Evolutionary conservation across 495 filamentous ascomycete species (phyloP), one percentile per base, ranked within the genome.

Genomic region (Hypoxylon rickii): DNA sequence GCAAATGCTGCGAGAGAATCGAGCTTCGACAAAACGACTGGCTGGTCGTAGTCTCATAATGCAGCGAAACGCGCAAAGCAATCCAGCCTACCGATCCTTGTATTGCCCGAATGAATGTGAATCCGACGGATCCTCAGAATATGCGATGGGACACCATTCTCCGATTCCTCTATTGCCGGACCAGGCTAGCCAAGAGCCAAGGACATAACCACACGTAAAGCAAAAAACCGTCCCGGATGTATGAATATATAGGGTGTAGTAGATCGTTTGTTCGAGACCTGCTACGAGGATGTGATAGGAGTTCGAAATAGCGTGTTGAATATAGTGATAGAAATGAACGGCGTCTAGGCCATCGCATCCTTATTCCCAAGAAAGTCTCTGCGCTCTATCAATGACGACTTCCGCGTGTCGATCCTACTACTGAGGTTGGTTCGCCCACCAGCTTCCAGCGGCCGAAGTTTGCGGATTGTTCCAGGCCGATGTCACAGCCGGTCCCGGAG

Each of bases 381-480:
- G 34, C n/a, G 16, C 29, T 31, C 22, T 3, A 16, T 10, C 6
- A 13, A 7, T 29, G 8, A 6, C 1, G 16, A 24, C 10, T 16
- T 17, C 39, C n/a, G 3, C 12, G 26, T 13, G 2, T 8, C 4
- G 3, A 33, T 13, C 49, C 19, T 18, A 47, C 63, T 54, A 76
- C 53, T 78, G 73, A 63, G 73, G 78, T 63, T 75, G 71, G 48
- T 76, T 75, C 0, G 71, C 38, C 77, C 77, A 79, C 76, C 75
- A 78, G 46, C 65, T 68, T 16, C 67, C 64, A 7, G 68, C 65
- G 31, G 70, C 61, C 13, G 56, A 44, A 6, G 55, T 66, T 57
- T 73, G 76, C 44, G 72, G 70, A 41, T 73, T 73, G 19, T 71
- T 70, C 76, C 76, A 78, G 10, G 67, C 61, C 32, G 76, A 76